These are phyloP conservation scores for Flaveria trinervia DNA, from an alignment of 129 eudicot species.

Conservation along the genomic window DNA sequence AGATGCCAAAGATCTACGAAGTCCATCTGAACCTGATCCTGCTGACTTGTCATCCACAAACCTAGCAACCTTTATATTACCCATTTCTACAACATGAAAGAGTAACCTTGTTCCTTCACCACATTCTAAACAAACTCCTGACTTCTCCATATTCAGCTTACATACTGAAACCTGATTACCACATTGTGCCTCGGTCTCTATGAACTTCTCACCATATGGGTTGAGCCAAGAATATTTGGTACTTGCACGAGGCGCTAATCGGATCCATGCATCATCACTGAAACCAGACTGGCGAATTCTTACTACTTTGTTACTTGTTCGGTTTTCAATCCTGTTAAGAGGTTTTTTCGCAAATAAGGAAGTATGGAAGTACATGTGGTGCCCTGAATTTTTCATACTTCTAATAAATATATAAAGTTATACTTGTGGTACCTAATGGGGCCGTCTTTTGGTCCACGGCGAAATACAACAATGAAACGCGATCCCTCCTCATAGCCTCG, in stretches of 20 bases:
- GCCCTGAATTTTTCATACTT: slow-evolving; percentile 7
- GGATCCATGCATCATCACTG: slow-evolving; percentile 63
- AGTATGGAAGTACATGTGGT: background rate
- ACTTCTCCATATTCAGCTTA: slow-evolving; percentile 56
- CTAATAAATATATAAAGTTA: background rate
- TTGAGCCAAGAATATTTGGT: slow-evolving; percentile 77
- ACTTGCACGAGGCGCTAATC: slow-evolving; percentile 67
- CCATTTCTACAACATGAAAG: slow-evolving; percentile 66
- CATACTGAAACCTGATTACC: slow-evolving; percentile 34
- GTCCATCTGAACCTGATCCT: slow-evolving; percentile 40
- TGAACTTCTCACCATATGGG: slow-evolving; percentile 70
- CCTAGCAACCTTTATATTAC: slow-evolving; percentile 69
- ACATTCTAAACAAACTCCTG: slow-evolving; percentile 50
- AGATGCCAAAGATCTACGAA: slow-evolving; percentile 37
- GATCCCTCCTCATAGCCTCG: slow-evolving; percentile 99
- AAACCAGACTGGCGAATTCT: slow-evolving; percentile 83
- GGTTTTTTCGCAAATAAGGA: slow-evolving; percentile 9
- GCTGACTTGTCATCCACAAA: slow-evolving; percentile 50
- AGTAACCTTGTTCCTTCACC: slow-evolving; percentile 50
- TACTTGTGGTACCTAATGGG: slow-evolving; percentile 66
- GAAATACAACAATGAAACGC: slow-evolving; percentile 86
- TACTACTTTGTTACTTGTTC: slow-evolving; percentile 59
- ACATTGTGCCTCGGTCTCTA: slow-evolving; percentile 57
- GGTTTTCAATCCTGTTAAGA: slow-evolving; percentile 76
- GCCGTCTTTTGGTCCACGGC: slow-evolving; percentile 69